Conservation (phyloP, 805 yeast species). For the Candida nitratophila region DNA sequence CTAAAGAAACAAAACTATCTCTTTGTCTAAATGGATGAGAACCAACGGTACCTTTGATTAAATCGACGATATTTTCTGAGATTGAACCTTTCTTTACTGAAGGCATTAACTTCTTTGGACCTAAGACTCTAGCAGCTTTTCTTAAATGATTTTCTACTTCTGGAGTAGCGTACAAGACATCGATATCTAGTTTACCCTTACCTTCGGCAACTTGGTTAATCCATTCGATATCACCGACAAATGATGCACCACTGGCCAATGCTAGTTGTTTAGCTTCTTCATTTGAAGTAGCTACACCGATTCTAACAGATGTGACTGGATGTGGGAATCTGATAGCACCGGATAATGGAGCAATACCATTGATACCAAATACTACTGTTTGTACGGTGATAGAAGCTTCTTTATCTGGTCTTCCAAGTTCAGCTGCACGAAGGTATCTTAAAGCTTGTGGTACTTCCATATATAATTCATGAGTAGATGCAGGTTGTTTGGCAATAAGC, state of each 20-base stretch:
- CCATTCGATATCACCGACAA: slow-evolving; percentile 68
- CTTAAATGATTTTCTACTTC: slow-evolving; percentile 61
- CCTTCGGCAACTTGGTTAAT: slow-evolving; percentile 53
- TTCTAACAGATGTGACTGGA: slow-evolving; percentile 57
- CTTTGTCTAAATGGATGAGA: slow-evolving; percentile 75
- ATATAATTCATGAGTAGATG: slow-evolving; percentile 49
- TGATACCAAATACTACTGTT: slow-evolving; percentile 59
- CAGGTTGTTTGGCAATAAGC: slow-evolving; percentile 34
- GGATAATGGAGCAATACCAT: slow-evolving; percentile 66
- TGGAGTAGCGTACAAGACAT: slow-evolving; percentile 80
- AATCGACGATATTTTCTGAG: slow-evolving; percentile 48
- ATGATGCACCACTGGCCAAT: slow-evolving; percentile 48
- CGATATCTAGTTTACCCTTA: slow-evolving; percentile 49
- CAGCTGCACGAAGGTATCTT: slow-evolving; percentile 78
- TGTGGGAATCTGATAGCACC: slow-evolving; percentile 72
- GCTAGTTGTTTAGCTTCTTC: slow-evolving; percentile 48
- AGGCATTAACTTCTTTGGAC: slow-evolving; percentile 90
- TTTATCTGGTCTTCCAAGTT: slow-evolving; percentile 75
- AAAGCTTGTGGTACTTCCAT: slow-evolving; percentile 70
- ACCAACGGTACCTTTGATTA: slow-evolving; percentile 53
- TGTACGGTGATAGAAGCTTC: slow-evolving; percentile 66
- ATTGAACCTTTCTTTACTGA: slow-evolving; percentile 82
- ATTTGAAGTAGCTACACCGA: slow-evolving; percentile 62
- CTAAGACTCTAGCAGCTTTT: slow-evolving; percentile 70
- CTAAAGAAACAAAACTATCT: slow-evolving; percentile 50